A percentile compares a stretch with the other conserved stretches of the same genome.
Evolutionary conservation across 495 filamentous ascomycete genomes (phyloP).

Genomic region (Mycothermus thermophilus): DNA sequence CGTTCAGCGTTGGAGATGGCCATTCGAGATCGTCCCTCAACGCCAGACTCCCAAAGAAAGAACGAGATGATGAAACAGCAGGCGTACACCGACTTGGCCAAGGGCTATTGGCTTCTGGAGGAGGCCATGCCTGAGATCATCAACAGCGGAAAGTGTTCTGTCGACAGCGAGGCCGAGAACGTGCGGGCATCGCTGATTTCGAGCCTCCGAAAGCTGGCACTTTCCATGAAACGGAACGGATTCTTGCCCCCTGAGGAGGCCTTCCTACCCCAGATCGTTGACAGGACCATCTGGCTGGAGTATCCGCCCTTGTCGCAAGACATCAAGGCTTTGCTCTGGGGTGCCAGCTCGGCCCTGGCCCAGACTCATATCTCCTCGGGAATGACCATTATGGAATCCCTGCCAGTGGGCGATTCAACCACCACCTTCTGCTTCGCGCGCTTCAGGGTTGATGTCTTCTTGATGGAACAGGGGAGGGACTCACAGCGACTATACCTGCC

Average conservation of each 20-base stretch:
- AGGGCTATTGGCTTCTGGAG: constrained; percentile 67
- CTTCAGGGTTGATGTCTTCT: constrained; percentile 52
- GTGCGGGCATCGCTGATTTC: constrained; percentile 42
- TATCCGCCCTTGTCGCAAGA: constrained; percentile 59
- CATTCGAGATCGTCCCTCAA: constrained; percentile 46
- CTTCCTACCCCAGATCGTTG: constrained; percentile 49
- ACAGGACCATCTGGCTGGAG: constrained; percentile 61
- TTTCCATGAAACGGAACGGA: constrained; percentile 71
- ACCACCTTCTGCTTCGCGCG: constrained; percentile 59
- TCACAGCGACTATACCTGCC: constrained; percentile 50
- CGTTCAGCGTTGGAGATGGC: constrained; percentile 56
- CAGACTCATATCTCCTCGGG: constrained; percentile 18
- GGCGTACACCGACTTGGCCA: constrained; percentile 66
- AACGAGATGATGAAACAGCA: constrained; percentile 42
- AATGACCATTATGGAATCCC: constrained; percentile 45
- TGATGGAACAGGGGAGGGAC: constrained; percentile 55
- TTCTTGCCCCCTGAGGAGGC: constrained; percentile 53
- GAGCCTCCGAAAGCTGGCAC: constrained; percentile 54
- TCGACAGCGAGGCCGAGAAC: constrained; percentile 30
- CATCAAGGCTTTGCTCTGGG: constrained; percentile 50
- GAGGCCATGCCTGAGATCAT: constrained; percentile 45
- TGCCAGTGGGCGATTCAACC: constrained; percentile 59
- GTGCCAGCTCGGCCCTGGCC: constrained; percentile 36
- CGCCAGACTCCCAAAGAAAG: constrained; percentile 24
- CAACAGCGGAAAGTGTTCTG: constrained; percentile 19